Conservation (phyloP, 1,139 yeast genomes). For the Zhuliangozyma blackwelliae region DNA sequence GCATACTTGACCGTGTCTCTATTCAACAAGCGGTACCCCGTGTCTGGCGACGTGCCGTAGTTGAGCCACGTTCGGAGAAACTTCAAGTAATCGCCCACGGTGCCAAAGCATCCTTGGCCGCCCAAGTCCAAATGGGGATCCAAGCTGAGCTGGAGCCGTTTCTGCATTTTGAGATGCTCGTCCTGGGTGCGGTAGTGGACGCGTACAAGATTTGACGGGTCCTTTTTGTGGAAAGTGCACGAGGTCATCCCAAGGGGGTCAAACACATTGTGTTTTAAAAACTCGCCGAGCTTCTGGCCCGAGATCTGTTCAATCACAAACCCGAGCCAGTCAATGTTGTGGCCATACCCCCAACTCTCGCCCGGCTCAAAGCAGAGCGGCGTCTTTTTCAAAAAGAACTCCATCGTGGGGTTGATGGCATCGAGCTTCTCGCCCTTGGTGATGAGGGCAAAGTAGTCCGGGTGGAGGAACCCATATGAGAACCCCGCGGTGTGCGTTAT, state of each 20-base stretch:
- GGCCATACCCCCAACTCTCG: constrained; percentile 47
- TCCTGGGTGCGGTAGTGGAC: constrained; percentile 21
- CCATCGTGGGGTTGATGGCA: constrained; percentile 21
- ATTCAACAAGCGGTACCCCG: constrained; percentile 29
- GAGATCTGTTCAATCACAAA: constrained; percentile 38
- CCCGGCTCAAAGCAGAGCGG: constrained; percentile 56
- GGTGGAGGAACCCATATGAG: constrained; percentile 41
- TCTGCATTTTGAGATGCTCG: constrained; percentile 13
- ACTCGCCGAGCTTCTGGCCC: constrained; percentile 41
- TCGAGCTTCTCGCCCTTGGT: constrained; percentile 17
- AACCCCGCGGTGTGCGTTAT: constrained; percentile 52
- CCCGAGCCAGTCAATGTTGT: constrained; percentile 53
- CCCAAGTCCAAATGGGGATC: constrained; percentile 42
- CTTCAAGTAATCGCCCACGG: constrained; percentile 39
- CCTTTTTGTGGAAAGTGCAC: constrained; percentile 32
- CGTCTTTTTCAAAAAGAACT: constrained; percentile 24
- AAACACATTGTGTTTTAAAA: constrained; percentile 34
- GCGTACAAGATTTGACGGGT: constrained; percentile 20
- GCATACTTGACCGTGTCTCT: constrained; percentile 30
- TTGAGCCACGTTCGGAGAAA: constrained; percentile 45
- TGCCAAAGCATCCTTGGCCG: constrained; percentile 47
- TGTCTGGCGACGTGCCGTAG: constrained; percentile 38
- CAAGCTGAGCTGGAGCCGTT: constrained; percentile 14
- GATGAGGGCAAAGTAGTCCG: constrained; percentile 20
- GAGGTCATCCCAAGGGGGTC: constrained; percentile 41